Conservation (phyloP, 1,284 basidiomycete species). For the Puccinia coronata region DNA sequence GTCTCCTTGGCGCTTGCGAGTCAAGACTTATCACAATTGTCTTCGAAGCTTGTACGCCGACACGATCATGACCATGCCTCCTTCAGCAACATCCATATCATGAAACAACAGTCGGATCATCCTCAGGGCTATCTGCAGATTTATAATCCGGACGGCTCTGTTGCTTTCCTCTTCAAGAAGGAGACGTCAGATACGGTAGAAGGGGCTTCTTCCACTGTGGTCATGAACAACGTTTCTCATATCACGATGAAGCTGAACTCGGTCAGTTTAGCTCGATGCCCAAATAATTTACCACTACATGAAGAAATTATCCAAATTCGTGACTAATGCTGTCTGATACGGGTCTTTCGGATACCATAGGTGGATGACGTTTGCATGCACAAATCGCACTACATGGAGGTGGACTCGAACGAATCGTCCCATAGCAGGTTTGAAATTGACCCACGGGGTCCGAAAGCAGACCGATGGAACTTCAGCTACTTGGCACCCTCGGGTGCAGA, state of each 20-base stretch:
- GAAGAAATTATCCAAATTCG: background rate
- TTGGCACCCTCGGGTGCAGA: background rate
- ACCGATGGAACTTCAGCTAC: slow-evolving; percentile 16
- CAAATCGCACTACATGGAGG: background rate
- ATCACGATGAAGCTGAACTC: background rate
- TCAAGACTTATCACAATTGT: background rate
- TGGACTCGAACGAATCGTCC: background rate
- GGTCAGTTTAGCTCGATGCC: background rate
- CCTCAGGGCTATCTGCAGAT: background rate
- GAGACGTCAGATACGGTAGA: background rate
- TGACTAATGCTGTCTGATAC: background rate
- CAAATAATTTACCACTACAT: no score
- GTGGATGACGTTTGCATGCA: background rate
- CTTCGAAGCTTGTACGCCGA: slow-evolving; percentile 1
- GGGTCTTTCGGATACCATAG: background rate
- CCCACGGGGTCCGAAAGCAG: background rate
- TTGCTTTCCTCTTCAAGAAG: slow-evolving; percentile 19
- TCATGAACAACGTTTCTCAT: background rate
- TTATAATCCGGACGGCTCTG: slow-evolving; percentile 3
- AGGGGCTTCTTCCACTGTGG: slow-evolving; percentile 12
- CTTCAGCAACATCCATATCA: slow-evolving; percentile 5
- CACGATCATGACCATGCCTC: background rate
- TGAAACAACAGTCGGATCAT: background rate
- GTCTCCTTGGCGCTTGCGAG: background rate
- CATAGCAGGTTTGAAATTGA: background rate